A percentile compares a stretch with the other conserved stretches of the same genome.
Evolutionary conservation across 2,329 filamentous ascomycete species (phyloP).

Genomic region (Aspergillus neoniger): DNA sequence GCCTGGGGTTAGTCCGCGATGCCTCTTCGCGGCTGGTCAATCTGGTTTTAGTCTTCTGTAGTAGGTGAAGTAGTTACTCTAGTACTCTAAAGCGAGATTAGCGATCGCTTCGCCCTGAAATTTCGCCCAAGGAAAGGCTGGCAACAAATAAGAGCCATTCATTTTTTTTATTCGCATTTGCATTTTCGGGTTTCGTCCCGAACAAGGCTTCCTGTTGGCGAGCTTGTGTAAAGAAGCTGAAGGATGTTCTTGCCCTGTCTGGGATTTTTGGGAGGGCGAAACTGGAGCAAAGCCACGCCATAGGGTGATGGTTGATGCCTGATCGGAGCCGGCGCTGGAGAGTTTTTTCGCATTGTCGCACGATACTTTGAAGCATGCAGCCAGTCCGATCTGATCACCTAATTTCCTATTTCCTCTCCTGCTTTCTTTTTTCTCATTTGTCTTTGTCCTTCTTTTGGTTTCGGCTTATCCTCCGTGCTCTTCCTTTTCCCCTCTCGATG

Average conservation of each 20-base stretch:
- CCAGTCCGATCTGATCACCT: slow-evolving; percentile 4
- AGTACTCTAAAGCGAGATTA: neutral
- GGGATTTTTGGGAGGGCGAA: neutral
- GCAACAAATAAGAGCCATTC: neutral
- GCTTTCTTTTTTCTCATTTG: neutral
- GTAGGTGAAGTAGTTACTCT: no score
- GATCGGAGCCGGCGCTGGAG: slow-evolving; percentile 3
- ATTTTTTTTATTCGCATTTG: neutral
- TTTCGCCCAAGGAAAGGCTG: slow-evolving; percentile 8
- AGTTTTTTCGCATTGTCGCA: slow-evolving; percentile 15
- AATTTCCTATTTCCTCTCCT: neutral
- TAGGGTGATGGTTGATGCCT: slow-evolving; percentile 6
- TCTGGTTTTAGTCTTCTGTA: neutral
- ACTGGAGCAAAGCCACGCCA: neutral
- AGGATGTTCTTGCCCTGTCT: neutral
- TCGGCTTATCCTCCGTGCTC: slow-evolving; percentile 4
- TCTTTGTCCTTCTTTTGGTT: neutral
- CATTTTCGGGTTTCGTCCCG: neutral
- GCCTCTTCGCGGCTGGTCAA: neutral
- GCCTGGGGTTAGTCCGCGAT: slow-evolving; percentile 8
- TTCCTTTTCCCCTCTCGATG: neutral
- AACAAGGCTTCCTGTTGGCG: no score
- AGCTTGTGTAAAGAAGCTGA: neutral
- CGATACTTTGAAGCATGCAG: slow-evolving; percentile 14
- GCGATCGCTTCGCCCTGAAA: slow-evolving; percentile 9